These are phyloP conservation scores for Coemansia sp. DNA, from an alignment of 192 early-diverging fungal species.

Conservation along the genomic window DNA sequence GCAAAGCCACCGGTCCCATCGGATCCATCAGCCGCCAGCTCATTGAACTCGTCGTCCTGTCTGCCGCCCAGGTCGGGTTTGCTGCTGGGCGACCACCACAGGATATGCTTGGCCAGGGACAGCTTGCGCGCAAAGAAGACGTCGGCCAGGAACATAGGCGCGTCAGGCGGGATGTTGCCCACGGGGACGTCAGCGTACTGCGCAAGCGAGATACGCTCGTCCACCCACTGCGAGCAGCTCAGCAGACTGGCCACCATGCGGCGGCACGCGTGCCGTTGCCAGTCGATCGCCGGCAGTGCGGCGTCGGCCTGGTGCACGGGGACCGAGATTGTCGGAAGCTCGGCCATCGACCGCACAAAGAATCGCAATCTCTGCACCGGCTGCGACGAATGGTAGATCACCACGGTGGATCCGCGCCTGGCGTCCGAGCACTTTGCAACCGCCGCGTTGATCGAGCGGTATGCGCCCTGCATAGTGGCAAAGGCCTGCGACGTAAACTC, in stretches of 20 bases:
- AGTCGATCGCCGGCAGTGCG: conserved; percentile 76
- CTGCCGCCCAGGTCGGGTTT: conserved; percentile 87
- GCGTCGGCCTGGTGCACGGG: conserved; percentile 72
- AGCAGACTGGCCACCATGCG: conserved; percentile 81
- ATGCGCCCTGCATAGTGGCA: conserved; percentile 22
- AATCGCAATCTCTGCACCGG: conserved; percentile 54
- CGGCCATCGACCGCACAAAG: conserved; percentile 55
- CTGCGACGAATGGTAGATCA: conserved; percentile 72
- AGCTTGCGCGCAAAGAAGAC: conserved; percentile 83
- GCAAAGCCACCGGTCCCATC: conserved; percentile 3
- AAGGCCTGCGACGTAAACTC: conserved; percentile 34
- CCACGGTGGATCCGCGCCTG: conserved; percentile 64
- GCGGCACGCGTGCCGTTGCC: conserved; percentile 71
- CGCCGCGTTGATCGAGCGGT: conserved; percentile 59
- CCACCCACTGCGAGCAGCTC: conserved; percentile 70
- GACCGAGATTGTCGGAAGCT: conserved; percentile 72
- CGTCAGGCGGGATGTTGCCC: conserved; percentile 84
- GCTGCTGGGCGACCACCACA: conserved; percentile 86
- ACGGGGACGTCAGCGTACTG: conserved; percentile 86
- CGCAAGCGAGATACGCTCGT: conserved; percentile 69
- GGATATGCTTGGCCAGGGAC: conserved; percentile 70
- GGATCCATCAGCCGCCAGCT: conserved; percentile 3
- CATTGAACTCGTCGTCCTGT: conserved; percentile 45
- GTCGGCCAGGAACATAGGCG: conserved; percentile 79
- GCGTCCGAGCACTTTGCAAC: conserved; percentile 64